These are phyloP conservation scores for Echinosophora koreensis DNA, from an alignment of 306 rosid species.

Conservation along the genomic window DNA sequence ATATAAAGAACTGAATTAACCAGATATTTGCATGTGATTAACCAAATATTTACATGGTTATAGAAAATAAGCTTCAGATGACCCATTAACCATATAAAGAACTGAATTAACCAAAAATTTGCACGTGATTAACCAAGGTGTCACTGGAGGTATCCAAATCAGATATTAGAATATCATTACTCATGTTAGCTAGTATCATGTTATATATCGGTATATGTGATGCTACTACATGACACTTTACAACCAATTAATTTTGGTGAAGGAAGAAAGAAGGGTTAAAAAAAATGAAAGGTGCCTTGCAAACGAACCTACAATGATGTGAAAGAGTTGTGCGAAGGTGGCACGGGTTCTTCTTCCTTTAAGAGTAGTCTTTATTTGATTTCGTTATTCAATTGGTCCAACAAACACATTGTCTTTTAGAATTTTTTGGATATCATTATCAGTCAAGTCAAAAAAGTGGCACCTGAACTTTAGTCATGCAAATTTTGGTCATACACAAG, in stretches of 20 bases:
- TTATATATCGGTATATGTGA: too few relatives aligned
- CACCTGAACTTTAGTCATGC: background rate
- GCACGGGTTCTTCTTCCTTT: background rate
- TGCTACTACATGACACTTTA: too few relatives aligned
- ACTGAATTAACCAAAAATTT: too few relatives aligned
- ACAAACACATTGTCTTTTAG: background rate
- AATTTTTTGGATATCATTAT: conserved; percentile 3
- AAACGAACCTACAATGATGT: conserved; percentile 9
- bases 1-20: too few relatives aligned
- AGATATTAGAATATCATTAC: too few relatives aligned
- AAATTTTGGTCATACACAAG: background rate
- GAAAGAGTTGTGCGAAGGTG: conserved; percentile 19
- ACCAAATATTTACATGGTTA: too few relatives aligned
- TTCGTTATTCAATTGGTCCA: background rate
- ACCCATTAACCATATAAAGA: too few relatives aligned
- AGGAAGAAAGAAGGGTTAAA: background rate
- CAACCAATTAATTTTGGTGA: background rate
- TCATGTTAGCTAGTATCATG: too few relatives aligned
- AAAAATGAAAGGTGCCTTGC: background rate
- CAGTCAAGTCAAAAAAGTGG: background rate
- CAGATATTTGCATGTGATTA: too few relatives aligned
- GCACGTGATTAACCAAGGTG: too few relatives aligned
- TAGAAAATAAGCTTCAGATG: too few relatives aligned
- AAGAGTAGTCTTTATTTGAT: background rate
- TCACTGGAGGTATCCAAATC: too few relatives aligned